Base-by-base conservation (phyloP, 2,329 filamentous ascomycete genomes). In the Colletotrichum somersetense region DNA sequence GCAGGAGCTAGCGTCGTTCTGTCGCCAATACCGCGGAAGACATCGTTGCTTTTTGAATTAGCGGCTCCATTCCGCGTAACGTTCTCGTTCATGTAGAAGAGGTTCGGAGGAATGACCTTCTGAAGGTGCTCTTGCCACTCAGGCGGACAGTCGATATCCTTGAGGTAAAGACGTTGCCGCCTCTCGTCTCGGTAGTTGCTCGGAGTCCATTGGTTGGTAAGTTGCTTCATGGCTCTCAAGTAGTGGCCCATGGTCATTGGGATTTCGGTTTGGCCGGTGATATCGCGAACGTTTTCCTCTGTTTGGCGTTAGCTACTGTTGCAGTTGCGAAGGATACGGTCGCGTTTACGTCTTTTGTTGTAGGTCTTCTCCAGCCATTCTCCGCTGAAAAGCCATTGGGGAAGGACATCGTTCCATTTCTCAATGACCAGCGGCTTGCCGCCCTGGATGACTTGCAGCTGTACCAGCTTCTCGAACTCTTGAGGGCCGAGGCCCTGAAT, bases 71-170 rank as follows among this genome's bases (percentile, higher is more conserved):
- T 79, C 53, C 84, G 82, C 61, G 85, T 86, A 1, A 93, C 90
- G 74, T 91, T 93, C 58, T 96, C 92, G 76, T 98, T 98, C 66
- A 97, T 87, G 79, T 98, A 99, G 79, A 95, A 97, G 0, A 98
- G 84, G n/a, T 87, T 90, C 0, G 91, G 89, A 0, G 96, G 95
- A 6, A 98, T 92, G 40, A 94, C 85, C 62, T 92, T 91, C 75
- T 91, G 90, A 23, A 99, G 83, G 70, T 93, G 91, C 38, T 96
- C 88, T 63, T 92, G 91, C 96, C 96, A 99, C 70, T 96, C 91
- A 1, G 88, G 84, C 0, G 96, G 96, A 76, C 95, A 98, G 80
- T 99, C 96, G 71, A 99, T 98, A 79, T 99, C 96, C 78, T 99
- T 99, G 33, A 98, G 84, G 79, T 99, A 99, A 1, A 98, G 89